Base-by-base conservation (phyloP, 1,284 basidiomycete genomes). In the Chondrostereum purpureum region DNA sequence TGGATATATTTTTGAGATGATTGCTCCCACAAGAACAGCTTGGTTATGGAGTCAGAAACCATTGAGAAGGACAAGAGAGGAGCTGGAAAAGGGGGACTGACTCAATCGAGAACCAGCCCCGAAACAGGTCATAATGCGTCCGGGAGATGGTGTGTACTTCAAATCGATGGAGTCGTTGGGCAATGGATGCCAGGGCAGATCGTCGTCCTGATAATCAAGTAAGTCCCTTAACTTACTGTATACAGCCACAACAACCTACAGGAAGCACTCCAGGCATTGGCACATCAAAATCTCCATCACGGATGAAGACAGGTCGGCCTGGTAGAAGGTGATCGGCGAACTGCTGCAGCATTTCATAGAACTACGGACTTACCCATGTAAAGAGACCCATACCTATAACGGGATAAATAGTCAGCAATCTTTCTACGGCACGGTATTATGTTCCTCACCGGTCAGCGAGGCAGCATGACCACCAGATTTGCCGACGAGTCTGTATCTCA, bases 401-500 rank as follows among this genome's bases (percentile, higher is more conserved):
- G 37, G n/a, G n/a, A n/a, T n/a, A n/a, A 43, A 41, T 20, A 21
- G 31, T 44, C 24, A 44, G 42, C 14, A 11, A 38, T 38, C 16
- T 24, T 12, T 10, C 4, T n/a, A 44, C 42, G 34, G 47, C 44
- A 39, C 18, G 38, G 45, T 17, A 22, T 23, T 20, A 49, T 12
- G 21, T 50, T 39, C 59, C 73, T 42, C 58, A 87, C 83, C 81
- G 77, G 58, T 92, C 89, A 44, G 81, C 74, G 34, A 84, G 69
- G 55, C 80, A 75, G 57, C 87, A 89, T 17, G 75, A 71, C 83
- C 86, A 90, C 89, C 89, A 92, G 39, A 91, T 82, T 48, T 88
- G 83, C 49, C 83, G 79, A 49, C 89, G 72, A 4, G 75, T 78
- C 61, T 89, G 83, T 43, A 80, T 83, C 61, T 92, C 89, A 55